A percentile compares a stretch with the other conserved stretches of the same genome.
phyloP scores from a whole-genome alignment of 176 grass and related monocot species.

The Olyra latifolia region DNA sequence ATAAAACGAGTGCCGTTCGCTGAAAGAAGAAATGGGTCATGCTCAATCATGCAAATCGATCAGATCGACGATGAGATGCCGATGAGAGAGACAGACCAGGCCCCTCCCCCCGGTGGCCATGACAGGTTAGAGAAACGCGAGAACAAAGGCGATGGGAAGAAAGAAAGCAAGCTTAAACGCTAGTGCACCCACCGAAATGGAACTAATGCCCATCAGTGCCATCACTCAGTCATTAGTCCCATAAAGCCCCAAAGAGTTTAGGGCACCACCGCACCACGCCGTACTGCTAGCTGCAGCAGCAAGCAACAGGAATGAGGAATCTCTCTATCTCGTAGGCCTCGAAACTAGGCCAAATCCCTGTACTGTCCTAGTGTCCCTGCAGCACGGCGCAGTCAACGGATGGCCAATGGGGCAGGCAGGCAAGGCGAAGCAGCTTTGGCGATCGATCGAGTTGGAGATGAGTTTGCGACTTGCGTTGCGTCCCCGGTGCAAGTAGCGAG shows the following conservation, averaged over 20 bases:
- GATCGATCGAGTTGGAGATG: too few relatives aligned
- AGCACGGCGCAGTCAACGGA: neutral
- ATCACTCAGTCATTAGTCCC: conserved; percentile 30
- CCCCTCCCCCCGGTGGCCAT: neutral
- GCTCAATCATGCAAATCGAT: neutral
- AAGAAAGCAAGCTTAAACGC: neutral
- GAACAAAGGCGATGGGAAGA: conserved; percentile 24
- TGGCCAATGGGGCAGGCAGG: neutral
- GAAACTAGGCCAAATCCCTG: conserved; percentile 43
- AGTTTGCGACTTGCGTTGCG: too few relatives aligned
- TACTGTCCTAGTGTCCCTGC: neutral
- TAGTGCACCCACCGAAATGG: conserved; percentile 29
- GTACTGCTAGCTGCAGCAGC: neutral
- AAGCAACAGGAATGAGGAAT: conserved; percentile 39
- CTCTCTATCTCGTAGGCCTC: conserved; percentile 6
- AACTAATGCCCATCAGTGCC: conserved; percentile 52
- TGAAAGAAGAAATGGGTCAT: neutral
- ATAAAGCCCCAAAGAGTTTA: conserved; percentile 25
- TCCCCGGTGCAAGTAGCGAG: neutral
- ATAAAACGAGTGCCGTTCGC: neutral
- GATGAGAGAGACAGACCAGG: neutral
- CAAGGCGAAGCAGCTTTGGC: neutral
- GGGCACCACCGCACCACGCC: conserved; percentile 20
- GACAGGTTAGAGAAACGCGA: conserved; percentile 6
- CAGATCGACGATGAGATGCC: neutral